These are phyloP conservation scores for Teratosphaeria viscida DNA, from an alignment of 2,329 filamentous ascomycete species.

Conservation along the genomic window DNA sequence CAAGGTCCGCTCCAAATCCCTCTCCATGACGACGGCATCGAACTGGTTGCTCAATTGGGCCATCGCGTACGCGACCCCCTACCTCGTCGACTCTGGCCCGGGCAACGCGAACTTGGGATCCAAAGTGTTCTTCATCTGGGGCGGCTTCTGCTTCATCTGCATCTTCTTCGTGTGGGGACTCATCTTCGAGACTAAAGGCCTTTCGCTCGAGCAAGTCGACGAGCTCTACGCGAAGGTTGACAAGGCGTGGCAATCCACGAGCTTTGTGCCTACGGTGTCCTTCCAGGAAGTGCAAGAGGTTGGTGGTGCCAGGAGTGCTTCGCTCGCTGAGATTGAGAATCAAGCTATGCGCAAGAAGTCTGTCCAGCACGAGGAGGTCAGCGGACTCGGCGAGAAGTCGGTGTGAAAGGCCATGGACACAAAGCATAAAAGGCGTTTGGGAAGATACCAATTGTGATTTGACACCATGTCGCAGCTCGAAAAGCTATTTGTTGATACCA, in stretches of 20 bases:
- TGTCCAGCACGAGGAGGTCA: conserved; percentile 9
- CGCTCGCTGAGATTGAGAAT: conserved; percentile 24
- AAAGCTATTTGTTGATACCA: background rate
- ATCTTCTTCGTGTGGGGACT: conserved; percentile 32
- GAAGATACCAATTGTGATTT: background rate
- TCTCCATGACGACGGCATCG: conserved; percentile 26
- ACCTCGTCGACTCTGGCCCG: conserved; percentile 58
- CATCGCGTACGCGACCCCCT: conserved; percentile 23
- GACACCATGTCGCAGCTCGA: background rate
- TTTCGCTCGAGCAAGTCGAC: conserved; percentile 73
- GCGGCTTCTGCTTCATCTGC: conserved; percentile 45
- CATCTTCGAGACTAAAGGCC: conserved; percentile 78
- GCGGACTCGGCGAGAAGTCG: background rate
- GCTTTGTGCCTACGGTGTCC: conserved; percentile 40
- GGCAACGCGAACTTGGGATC: conserved; percentile 55
- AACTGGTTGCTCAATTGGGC: conserved; percentile 37
- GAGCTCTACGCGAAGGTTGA: conserved; percentile 59
- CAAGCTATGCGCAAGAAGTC: conserved; percentile 26
- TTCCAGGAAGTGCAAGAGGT: conserved; percentile 37
- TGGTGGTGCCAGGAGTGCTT: conserved; percentile 15
- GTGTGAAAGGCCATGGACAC: background rate
- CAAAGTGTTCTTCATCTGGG: conserved; percentile 56
- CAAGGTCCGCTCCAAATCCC: conserved; percentile 26
- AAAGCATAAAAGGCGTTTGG: background rate
- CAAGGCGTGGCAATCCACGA: conserved; percentile 45